Conservation (phyloP, 1,139 yeast genomes). For the Suhomyces bokatorum region DNA sequence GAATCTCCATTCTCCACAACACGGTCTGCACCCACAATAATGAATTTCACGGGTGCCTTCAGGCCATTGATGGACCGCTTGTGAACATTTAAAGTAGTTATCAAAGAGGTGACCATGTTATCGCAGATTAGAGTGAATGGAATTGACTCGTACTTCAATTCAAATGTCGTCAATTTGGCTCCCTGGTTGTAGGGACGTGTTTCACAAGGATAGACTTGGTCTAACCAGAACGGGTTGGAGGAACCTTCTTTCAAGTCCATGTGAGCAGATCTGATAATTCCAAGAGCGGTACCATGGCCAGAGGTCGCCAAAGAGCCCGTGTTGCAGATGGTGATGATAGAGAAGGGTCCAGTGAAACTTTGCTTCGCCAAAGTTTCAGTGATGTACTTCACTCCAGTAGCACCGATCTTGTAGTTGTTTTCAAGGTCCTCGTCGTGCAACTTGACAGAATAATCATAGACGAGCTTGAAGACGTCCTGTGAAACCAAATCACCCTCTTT, state of each 20-base stretch:
- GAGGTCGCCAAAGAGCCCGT: constrained; percentile 94
- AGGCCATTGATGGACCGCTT: constrained; percentile 21
- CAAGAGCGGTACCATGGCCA: constrained; percentile 96
- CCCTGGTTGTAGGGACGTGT: constrained; percentile 98
- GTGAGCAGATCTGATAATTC: constrained; percentile 77
- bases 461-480: constrained; percentile 34
- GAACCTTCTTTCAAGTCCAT: constrained; percentile 33
- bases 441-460: constrained; percentile 54
- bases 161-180: constrained; percentile 88
- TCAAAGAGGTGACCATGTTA: constrained; percentile 83
- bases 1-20: constrained; percentile 91
- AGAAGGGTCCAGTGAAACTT: constrained; percentile 62
- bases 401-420: constrained; percentile 78
- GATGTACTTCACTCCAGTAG: constrained; percentile 75
- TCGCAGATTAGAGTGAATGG: constrained; percentile 91
- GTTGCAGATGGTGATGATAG: constrained; percentile 83
- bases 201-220: constrained; percentile 84
- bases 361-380: constrained; percentile 45
- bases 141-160: constrained; percentile 77
- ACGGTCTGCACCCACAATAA: constrained; percentile 98
- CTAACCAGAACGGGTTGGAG: constrained; percentile 43
- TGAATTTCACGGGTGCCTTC: constrained; percentile 69
- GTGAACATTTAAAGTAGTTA: constrained; percentile 33
- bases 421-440: constrained; percentile 74
- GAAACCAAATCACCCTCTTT: constrained; percentile 19